phyloP scores from a whole-genome alignment of 768 basidiomycete genomes.

The Boletus pseudo-olivaceus region DNA sequence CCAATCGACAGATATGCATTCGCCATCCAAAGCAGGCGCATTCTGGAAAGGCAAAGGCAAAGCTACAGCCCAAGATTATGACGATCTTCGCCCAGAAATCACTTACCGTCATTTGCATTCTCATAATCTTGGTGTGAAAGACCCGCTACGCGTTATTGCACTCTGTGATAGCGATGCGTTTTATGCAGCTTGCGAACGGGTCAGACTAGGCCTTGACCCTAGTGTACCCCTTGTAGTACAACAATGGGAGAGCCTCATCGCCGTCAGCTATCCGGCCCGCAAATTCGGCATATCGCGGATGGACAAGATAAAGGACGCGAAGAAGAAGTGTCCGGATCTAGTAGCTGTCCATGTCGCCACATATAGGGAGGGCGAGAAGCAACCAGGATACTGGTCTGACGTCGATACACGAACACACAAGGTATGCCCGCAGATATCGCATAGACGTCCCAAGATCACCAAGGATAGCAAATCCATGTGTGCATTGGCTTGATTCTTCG shows the following conservation, averaged over 20 bases:
- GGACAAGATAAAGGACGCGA: slow-evolving; percentile 78
- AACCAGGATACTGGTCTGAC: slow-evolving; percentile 91
- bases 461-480: background rate
- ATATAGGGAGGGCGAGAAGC: slow-evolving; percentile 80
- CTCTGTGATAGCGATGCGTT: slow-evolving; percentile 90
- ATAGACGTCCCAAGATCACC: background rate
- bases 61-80: slow-evolving; percentile 43
- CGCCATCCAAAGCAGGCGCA: slow-evolving; percentile 18
- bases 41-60: slow-evolving; percentile 58
- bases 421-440: slow-evolving; percentile 38
- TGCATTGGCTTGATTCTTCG: background rate
- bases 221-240: slow-evolving; percentile 73
- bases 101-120: slow-evolving; percentile 79
- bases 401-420: slow-evolving; percentile 91
- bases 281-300: slow-evolving; percentile 92
- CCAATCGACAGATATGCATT: slow-evolving; percentile 5
- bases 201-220: slow-evolving; percentile 64
- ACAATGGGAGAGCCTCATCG: slow-evolving; percentile 88
- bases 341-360: slow-evolving; percentile 92
- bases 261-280: slow-evolving; percentile 93
- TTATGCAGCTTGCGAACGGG: slow-evolving; percentile 82
- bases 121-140: slow-evolving; percentile 62
- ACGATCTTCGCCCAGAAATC: slow-evolving; percentile 62
- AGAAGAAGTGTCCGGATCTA: slow-evolving; percentile 81
- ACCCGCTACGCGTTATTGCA: slow-evolving; percentile 80